These are phyloP conservation scores for Cochlearia excelsa DNA, from an alignment of 345 rosid genomes.

Conservation along the genomic window DNA sequence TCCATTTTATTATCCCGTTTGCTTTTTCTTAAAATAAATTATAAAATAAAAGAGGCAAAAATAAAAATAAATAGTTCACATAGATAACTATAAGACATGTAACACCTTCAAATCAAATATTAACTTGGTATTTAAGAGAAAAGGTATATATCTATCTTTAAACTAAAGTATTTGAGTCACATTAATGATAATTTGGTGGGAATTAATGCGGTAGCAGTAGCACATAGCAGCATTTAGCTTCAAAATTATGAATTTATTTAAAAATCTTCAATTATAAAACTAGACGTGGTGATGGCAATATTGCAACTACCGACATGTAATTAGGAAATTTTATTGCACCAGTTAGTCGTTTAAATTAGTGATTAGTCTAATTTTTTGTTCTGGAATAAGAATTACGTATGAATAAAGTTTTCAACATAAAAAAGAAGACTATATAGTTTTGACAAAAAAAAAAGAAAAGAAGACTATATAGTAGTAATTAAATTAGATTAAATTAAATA, in stretches of 20 bases:
- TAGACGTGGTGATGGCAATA: background rate
- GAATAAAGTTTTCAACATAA: background rate
- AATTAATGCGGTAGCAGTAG: constrained; percentile 31
- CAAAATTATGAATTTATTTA: too few relatives aligned
- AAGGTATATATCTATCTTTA: background rate
- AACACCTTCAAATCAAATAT: background rate
- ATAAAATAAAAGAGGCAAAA: too few relatives aligned
- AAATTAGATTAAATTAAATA: background rate
- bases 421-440: background rate
- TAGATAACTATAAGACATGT: too few relatives aligned
- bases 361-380: too few relatives aligned
- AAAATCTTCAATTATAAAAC: too few relatives aligned
- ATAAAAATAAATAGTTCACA: background rate
- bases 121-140: background rate
- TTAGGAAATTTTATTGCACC: background rate
- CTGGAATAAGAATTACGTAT: background rate
- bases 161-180: background rate
- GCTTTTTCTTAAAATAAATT: too few relatives aligned
- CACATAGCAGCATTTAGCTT: background rate
- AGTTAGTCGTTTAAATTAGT: background rate
- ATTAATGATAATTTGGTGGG: constrained; percentile 31
- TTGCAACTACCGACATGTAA: constrained; percentile 12
- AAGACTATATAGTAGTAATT: too few relatives aligned
- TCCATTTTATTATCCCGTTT: background rate
- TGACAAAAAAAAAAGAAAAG: background rate